Evolutionary conservation across 2,329 filamentous ascomycete genomes (phyloP).

Genomic region (Aureobasidium lini): DNA sequence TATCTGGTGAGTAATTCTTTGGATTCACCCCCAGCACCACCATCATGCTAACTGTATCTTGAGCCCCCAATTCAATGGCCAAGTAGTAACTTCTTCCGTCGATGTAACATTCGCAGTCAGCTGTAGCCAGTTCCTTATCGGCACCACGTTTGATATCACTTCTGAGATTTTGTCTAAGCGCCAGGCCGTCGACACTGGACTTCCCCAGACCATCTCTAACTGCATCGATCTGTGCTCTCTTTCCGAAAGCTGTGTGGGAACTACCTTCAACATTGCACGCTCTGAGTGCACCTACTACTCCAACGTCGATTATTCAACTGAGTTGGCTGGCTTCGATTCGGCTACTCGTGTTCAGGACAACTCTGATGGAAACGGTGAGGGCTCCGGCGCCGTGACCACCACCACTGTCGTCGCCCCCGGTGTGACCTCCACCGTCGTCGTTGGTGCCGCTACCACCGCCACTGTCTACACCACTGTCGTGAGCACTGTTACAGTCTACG

Average conservation of each 20-base stretch:
- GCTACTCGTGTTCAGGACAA: not conserved
- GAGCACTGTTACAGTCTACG: not conserved
- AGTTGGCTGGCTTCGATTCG: not conserved
- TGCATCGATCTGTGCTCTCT: slow-evolving; percentile 7
- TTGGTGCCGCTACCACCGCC: not conserved
- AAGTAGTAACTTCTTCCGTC: not conserved
- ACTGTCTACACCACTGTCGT: not conserved
- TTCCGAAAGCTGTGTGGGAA: not conserved
- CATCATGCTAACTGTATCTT: not conserved
- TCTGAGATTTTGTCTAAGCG: not conserved
- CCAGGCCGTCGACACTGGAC: not conserved
- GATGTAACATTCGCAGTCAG: not conserved
- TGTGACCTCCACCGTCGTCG: not conserved
- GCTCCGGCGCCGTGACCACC: not conserved
- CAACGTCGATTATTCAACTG: not conserved
- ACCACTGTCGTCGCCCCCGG: slow-evolving; percentile 17
- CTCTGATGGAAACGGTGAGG: not conserved
- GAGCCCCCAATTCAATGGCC: not conserved
- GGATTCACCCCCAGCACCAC: not conserved
- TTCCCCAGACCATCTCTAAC: slow-evolving; percentile 1
- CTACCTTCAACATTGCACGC: not conserved
- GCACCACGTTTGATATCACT: not conserved
- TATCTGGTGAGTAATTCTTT: not conserved
- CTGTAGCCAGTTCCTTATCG: not conserved
- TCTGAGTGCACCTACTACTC: too few species aligned